Evolutionary conservation across 192 early-diverging fungal genomes (phyloP).

Genomic region (Spizellomyces sp.): DNA sequence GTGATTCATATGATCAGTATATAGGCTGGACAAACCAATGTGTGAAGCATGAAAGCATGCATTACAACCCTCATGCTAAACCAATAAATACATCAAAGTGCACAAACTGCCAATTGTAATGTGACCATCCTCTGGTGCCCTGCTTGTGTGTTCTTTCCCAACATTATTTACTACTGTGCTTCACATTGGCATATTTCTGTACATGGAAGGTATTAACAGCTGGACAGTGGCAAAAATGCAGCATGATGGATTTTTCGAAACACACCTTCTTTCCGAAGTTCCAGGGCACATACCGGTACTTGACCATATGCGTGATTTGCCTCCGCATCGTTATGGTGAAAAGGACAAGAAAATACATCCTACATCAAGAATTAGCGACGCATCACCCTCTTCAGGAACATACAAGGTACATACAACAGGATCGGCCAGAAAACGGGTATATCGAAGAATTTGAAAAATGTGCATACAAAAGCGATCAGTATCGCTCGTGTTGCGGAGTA

Average conservation of each 20-base stretch:
- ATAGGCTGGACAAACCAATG: no score
- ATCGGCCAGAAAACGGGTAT: constrained; percentile 99
- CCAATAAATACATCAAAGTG: no score
- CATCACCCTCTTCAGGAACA: not conserved
- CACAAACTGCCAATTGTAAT: no score
- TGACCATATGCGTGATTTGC: constrained; percentile 98
- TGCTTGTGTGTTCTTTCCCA: no score
- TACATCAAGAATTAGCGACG: constrained; percentile 18
- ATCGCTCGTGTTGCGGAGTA: constrained; percentile 81
- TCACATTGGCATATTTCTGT: no score
- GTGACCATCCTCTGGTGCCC: no score
- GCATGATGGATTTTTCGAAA: not conserved
- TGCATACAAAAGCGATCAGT: constrained; percentile 81
- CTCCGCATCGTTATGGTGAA: constrained; percentile 95
- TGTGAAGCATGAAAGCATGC: no score
- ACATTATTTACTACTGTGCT: no score
- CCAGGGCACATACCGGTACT: constrained; percentile 75
- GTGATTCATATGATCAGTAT: no score
- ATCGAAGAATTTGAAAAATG: constrained; percentile 84
- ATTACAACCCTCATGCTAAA: no score
- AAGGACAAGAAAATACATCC: constrained; percentile 91
- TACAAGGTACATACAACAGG: constrained; percentile 57
- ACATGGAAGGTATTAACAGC: no score
- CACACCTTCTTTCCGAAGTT: constrained; percentile 52
- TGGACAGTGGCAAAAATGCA: no score